A percentile compares a stretch with the other conserved stretches of the same genome.
Conservation (phyloP, 2,329 filamentous ascomycete species). For the Fusarium citri region DNA sequence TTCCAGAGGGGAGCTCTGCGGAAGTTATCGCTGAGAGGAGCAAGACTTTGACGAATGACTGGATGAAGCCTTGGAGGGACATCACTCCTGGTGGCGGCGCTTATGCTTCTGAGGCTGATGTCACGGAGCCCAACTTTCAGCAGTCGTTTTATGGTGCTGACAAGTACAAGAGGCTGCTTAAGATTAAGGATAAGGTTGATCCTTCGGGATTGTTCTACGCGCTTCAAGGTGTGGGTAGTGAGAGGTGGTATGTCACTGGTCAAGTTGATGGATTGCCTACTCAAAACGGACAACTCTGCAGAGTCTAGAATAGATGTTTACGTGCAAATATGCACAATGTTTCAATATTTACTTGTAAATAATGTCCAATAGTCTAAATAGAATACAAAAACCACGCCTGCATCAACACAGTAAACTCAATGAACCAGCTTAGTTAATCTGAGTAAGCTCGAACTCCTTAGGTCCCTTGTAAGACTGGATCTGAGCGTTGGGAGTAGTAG, state of each 20-base stretch:
- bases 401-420: neutral
- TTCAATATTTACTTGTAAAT: neutral
- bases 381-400: neutral
- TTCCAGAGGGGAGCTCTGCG: slow-evolving; percentile 37
- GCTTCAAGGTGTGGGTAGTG: slow-evolving; percentile 34
- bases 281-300: slow-evolving; percentile 41
- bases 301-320: neutral
- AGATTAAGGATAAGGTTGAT: slow-evolving; percentile 37
- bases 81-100: slow-evolving; percentile 32
- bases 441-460: slow-evolving; percentile 13
- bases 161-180: slow-evolving; percentile 36
- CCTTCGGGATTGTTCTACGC: slow-evolving; percentile 40
- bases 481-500: slow-evolving; percentile 35
- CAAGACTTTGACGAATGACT: slow-evolving; percentile 36
- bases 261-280: slow-evolving; percentile 40
- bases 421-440: accelerated
- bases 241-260: slow-evolving; percentile 36
- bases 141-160: slow-evolving; percentile 37
- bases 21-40: slow-evolving; percentile 27
- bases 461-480: slow-evolving; percentile 49
- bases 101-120: slow-evolving; percentile 39
- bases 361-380: neutral
- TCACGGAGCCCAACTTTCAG: slow-evolving; percentile 41
- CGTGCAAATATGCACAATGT: neutral
- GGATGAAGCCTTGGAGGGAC: slow-evolving; percentile 47